Evolutionary conservation across 2,329 filamentous ascomycete species (phyloP), one percentile per base, ranked within the genome.

Genomic region (Fusarium fracticaudum): DNA sequence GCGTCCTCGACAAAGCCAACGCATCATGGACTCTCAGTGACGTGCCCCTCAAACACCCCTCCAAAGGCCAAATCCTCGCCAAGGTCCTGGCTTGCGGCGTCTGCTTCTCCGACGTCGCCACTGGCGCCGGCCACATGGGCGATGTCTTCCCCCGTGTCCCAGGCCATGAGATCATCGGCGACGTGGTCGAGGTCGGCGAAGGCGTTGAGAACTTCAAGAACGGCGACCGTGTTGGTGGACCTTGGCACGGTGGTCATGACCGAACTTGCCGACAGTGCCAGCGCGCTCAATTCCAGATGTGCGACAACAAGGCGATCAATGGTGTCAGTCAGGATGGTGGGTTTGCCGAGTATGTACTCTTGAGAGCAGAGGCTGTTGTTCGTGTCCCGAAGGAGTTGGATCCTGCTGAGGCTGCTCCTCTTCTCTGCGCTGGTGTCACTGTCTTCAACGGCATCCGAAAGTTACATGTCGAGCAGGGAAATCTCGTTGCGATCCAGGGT

Each of bases 41-140:
- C 7, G 78, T 91, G 8, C 84, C 87, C 24, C 85, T 94, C 45
- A 85, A 87, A 67, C 79, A 84, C 40, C 91, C 92, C 3, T 82
- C 85, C 12, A 79, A 85, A 0, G 87, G 88, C 24, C 85, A 94
- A 76, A 83, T 95, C 6, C 87, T 95, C 33, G 86, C 94, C 80
- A 94, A 94, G 80, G 88, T 94, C 6, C 84, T 91, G 14, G 92
- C 92, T 11, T 93, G 91, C 75, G 93, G 93, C 48, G 88, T 95
- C 55, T 95, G 93, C 81, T 91, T 91, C 80, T 88, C 87, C 2
- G 93, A 94, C 76, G 69, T 82, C 26, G 82, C 80, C 60, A 81
- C 88, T 3, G 84, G 86, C 57, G 53, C 78, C 6, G 89, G 90
- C 31, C 76, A 81, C 9, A 83, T 92, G 48, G 89, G 88, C 17